Evolutionary conservation across 2,329 filamentous ascomycete species (phyloP), one percentile per base, ranked within the genome.

Genomic region (Neonectria ditissima): DNA sequence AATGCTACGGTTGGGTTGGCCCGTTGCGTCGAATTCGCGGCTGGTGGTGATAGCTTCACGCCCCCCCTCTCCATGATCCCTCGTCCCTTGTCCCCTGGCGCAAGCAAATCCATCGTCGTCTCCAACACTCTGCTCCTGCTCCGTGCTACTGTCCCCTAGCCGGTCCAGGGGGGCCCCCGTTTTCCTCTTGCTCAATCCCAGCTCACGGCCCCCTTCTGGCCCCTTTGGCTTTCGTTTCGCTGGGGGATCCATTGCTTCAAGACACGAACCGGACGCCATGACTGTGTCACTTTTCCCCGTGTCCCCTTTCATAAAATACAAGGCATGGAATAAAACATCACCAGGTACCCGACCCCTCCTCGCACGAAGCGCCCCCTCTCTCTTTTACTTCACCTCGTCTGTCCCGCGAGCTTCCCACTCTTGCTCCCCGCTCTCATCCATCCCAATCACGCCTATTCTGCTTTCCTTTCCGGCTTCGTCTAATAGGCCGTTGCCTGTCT

Each of bases 231-330:
- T 32, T 67, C 65, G 68, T 69, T 65, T 66, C 68, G 55, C 60
- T 59, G 55, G 59, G 63, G 63, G 69, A 67, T 70, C 71, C 69
- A 71, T 71, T 72, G 71, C 71, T 73, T 73, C 71, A 73, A 73
- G 71, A 73, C 72, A 73, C 71, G 71, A 70, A 71, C 69, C 69
- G 64, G 71, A 69, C 65, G 71, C 65, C 67, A 66, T 73, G 67
- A 65, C 59, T 73, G 71, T 73, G 71, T 73, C 71, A 73, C 69
- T 73, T 71, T 71, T 70, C 71, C 67, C 71, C 71, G 71, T 73
- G 65, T 71, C 67, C 71, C 71, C 71, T 71, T 73, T 73, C 71
- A 73, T 73, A 73, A 73, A 73, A 71, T 73, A 73, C 59, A 73
- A 69, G 68, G 62, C 67, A 73, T 59, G 69, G 73, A 73, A 73